Percentiles rank a stretch among this genome's conserved stretches.
phyloP scores from a whole-genome alignment of 805 yeast species.

The Wickerhamiella brachini region DNA sequence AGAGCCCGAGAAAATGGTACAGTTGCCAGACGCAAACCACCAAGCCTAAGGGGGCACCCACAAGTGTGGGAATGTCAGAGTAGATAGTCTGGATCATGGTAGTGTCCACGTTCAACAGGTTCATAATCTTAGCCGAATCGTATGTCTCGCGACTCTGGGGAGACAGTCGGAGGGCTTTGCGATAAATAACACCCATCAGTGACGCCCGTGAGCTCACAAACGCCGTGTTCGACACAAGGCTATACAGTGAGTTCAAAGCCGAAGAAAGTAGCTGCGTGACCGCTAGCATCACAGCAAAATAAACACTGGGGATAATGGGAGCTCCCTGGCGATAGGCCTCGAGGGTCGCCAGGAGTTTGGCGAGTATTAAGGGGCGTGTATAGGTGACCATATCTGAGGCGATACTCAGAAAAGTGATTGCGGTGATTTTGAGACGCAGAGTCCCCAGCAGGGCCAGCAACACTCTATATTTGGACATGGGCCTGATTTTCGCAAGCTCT shows the following conservation, averaged over 20 bases:
- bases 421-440: not conserved
- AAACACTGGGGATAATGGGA: not conserved
- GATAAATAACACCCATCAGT: conserved; percentile 51
- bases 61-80: conserved; percentile 64
- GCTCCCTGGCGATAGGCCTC: conserved; percentile 1
- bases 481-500: not conserved
- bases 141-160: conserved; percentile 39
- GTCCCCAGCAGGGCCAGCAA: conserved; percentile 3
- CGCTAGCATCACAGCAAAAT: conserved; percentile 5
- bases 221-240: conserved; percentile 3
- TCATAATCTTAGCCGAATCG: conserved; percentile 71
- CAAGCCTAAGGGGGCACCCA: conserved; percentile 93
- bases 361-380: conserved; percentile 9
- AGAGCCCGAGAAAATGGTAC: conserved; percentile 58
- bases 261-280: conserved; percentile 2
- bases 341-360: conserved; percentile 7
- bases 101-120: conserved; percentile 65
- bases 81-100: conserved; percentile 48
- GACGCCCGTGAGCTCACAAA: conserved; percentile 4
- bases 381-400: conserved; percentile 8
- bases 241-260: conserved; percentile 1
- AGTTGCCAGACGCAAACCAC: conserved; percentile 62
- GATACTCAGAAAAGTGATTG: conserved; percentile 1
- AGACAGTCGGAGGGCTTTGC: conserved; percentile 48
- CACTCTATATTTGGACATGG: conserved; percentile 1